Percentiles rank a stretch among this genome's conserved stretches.
phyloP scores from a whole-genome alignment of 345 rosid genomes.

The Corymbia maculata region DNA sequence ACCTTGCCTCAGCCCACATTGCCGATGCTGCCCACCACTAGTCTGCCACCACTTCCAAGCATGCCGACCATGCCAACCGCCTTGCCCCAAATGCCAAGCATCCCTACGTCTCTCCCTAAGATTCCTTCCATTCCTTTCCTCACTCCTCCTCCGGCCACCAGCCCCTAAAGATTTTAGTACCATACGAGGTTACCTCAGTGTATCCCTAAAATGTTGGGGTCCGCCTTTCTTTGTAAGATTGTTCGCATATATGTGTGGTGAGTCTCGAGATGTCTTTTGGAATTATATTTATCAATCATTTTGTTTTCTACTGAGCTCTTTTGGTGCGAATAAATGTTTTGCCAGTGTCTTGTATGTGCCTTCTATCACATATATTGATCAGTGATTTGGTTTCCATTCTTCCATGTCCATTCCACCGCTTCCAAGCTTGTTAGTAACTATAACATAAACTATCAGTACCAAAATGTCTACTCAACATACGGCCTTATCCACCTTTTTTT shows the following conservation, averaged over 20 bases:
- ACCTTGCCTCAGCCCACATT: not conserved
- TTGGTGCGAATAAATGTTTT: not conserved
- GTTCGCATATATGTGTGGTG: not conserved
- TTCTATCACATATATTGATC: not conserved
- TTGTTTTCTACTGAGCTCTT: not conserved
- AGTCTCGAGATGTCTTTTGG: not conserved
- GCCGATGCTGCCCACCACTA: not conserved
- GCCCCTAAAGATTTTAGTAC: not conserved
- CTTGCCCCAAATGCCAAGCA: conserved; percentile 11
- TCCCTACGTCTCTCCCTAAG: conserved; percentile 7
- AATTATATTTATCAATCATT: rapidly evolving
- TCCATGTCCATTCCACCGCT: not conserved
- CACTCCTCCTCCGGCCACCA: conserved; percentile 17
- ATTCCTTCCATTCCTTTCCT: conserved; percentile 26
- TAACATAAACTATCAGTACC: not conserved
- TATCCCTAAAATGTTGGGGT: not conserved
- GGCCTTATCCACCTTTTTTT: not conserved
- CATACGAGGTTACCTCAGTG: not conserved
- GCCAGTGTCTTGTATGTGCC: not conserved
- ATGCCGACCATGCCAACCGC: not conserved
- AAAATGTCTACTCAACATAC: not conserved
- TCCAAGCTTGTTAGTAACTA: not conserved
- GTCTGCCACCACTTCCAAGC: conserved; percentile 6
- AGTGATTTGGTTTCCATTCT: not conserved
- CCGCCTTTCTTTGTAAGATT: not conserved